A percentile compares a stretch with the other conserved stretches of the same genome.
Conservation (phyloP, 2,329 filamentous ascomycete genomes). For the Tympanopsis confertula region DNA sequence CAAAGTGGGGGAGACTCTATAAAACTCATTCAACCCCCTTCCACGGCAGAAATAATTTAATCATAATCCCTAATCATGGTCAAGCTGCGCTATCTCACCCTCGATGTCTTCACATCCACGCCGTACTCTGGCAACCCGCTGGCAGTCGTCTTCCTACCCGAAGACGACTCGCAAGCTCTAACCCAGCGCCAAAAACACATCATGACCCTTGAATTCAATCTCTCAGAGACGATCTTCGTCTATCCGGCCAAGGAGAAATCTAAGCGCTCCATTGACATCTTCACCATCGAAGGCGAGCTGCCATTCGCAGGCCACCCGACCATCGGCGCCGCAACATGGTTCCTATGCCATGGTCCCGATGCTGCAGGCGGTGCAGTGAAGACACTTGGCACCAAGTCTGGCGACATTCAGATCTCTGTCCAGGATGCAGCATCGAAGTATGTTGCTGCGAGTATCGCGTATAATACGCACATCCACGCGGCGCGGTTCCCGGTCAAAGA, state of each 20-base stretch:
- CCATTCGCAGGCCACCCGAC: constrained; percentile 48
- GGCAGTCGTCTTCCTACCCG: constrained; percentile 36
- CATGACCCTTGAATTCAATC: constrained; percentile 44
- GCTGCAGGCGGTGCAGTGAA: background rate
- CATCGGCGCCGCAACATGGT: constrained; percentile 39
- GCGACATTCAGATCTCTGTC: background rate
- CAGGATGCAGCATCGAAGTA: background rate
- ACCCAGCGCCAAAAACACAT: constrained; percentile 36
- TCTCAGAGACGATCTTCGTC: constrained; percentile 44
- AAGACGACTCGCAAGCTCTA: constrained; percentile 8
- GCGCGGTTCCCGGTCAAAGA: background rate
- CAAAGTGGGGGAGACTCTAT: too few species aligned
- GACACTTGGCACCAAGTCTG: background rate
- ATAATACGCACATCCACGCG: background rate
- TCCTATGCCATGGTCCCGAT: constrained; percentile 11
- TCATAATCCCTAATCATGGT: too few species aligned
- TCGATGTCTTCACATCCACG: constrained; percentile 30
- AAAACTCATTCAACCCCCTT: too few species aligned
- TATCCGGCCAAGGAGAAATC: constrained; percentile 18
- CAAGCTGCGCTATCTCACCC: background rate
- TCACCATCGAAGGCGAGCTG: constrained; percentile 34
- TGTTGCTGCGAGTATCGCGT: background rate
- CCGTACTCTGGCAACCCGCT: constrained; percentile 39
- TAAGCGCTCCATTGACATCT: constrained; percentile 33
- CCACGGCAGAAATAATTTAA: too few species aligned